Base-by-base conservation (phyloP, 805 yeast species). In the Yarrowia phangngaensis region DNA sequence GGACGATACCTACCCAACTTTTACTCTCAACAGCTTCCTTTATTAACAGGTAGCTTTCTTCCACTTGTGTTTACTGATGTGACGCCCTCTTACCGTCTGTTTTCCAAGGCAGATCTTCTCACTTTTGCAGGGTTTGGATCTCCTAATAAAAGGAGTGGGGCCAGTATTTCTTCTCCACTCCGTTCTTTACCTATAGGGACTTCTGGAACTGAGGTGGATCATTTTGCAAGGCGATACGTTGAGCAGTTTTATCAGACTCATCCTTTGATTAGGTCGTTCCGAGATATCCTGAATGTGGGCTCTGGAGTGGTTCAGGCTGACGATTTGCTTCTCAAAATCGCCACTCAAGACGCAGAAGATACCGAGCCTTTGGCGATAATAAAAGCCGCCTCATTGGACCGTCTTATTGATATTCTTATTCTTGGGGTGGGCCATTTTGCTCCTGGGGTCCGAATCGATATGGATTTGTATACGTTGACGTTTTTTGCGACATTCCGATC, bases 371-470 rank as follows among this genome's bases (percentile, higher is more conserved):
- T 22, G 1, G 81, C 77, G 6, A 81, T 75, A 6, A 65, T 78
- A 20, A 80, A 79, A 56, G 76, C 85, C 3, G 92, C 92, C 1
- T 73, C 84, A 1, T 65, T 86, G 51, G 92, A 85, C 33, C 78
- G 79, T 56, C 71, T 90, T 56, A 72, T 88, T 49, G 97, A 90
- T 63, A 72, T 89, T 16, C 65, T 90, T 45, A 87, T 90, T 4
- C 71, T 76, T 61, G 90, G 84, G 15, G 81, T 75, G 29, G 75
- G 74, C 56, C 78, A 75, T 50, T 87, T 78, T 60, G 38, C 49
- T 5, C 56, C 58, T 8, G 54, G 69, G 43, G 64, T 80, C 52
- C 71, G 73, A 40, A 78, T 82, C 76, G 82, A 83, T 59, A 76
- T 77, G 62, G 80, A 77, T 23, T 69, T 72, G 8, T 82, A 75